A percentile compares a stretch with the other conserved stretches of the same genome.
phyloP scores from a whole-genome alignment of 192 early-diverging fungal species.

The Linnemannia schmuckeri region DNA sequence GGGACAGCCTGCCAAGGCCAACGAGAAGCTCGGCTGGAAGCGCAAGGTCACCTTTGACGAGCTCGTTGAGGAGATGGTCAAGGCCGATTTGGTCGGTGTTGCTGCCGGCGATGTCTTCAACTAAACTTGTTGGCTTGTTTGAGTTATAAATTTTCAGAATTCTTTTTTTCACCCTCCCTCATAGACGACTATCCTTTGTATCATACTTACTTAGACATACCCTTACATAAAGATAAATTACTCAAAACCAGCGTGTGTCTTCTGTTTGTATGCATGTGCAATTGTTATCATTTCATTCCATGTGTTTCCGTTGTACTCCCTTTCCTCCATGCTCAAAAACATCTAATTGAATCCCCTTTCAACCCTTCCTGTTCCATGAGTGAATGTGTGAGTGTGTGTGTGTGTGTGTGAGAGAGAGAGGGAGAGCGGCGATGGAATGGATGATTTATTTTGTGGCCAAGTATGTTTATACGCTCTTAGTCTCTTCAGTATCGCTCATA shows the following conservation, averaged over 20 bases:
- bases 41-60: slow-evolving; percentile 82
- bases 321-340: too few species aligned
- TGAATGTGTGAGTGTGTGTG: too few species aligned
- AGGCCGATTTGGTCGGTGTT: slow-evolving; percentile 69
- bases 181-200: slow-evolving; percentile 2
- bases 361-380: too few species aligned
- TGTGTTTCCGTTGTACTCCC: too few species aligned
- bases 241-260: neutral
- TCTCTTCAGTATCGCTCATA: neutral
- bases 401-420: too few species aligned
- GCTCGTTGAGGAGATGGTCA: slow-evolving; percentile 77
- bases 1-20: slow-evolving; percentile 82
- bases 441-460: neutral
- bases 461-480: neutral
- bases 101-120: slow-evolving; percentile 52
- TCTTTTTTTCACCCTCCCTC: neutral
- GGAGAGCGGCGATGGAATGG: neutral
- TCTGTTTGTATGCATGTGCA: neutral
- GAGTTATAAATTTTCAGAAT: neutral
- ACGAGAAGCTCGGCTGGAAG: slow-evolving; percentile 76
- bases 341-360: too few species aligned
- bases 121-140: slow-evolving; percentile 7
- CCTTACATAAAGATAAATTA: neutral
- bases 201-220: slow-evolving; percentile 2
- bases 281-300: neutral